These are phyloP conservation scores for Cryptococcus hybrid DNA, from an alignment of 1,284 basidiomycete genomes.

Conservation along the genomic window DNA sequence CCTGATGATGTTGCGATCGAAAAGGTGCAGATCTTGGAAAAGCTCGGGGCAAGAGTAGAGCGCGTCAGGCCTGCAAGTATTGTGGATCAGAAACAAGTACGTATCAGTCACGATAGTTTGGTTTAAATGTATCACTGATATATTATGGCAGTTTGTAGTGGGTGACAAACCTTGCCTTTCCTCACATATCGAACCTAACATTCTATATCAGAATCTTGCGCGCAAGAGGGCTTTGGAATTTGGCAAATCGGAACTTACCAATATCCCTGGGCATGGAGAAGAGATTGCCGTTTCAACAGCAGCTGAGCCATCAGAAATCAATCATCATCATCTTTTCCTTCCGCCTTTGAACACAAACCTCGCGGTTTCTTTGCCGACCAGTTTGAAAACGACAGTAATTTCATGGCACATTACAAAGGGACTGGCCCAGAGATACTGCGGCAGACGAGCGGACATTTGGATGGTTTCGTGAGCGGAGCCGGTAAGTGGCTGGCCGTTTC, in stretches of 20 bases:
- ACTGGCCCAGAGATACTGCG: constrained; percentile 96
- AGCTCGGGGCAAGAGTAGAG: constrained; percentile 84
- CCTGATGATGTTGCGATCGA: constrained; percentile 91
- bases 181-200: neutral
- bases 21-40: constrained; percentile 75
- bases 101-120: constrained; percentile 8
- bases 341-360: constrained; percentile 27
- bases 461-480: constrained; percentile 92
- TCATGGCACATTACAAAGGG: constrained; percentile 80
- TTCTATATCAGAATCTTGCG: constrained; percentile 68
- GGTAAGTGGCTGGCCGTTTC: constrained; percentile 53
- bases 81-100: constrained; percentile 84
- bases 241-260: constrained; percentile 54
- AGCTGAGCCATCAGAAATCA: constrained; percentile 54
- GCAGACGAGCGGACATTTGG: constrained; percentile 78
- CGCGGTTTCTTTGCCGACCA: constrained; percentile 79
- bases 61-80: constrained; percentile 84
- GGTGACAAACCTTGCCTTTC: constrained; percentile 26
- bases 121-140: neutral
- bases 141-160: constrained; percentile 56
- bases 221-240: constrained; percentile 71
- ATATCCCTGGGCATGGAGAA: constrained; percentile 22
- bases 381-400: constrained; percentile 92
- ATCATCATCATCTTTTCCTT: constrained; percentile 6
- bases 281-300: constrained; percentile 57